Percentiles rank a stretch among this genome's conserved stretches.
These are phyloP conservation scores for Yarrowia sp. DNA, from an alignment of 805 yeast species.

Conservation along the genomic window DNA sequence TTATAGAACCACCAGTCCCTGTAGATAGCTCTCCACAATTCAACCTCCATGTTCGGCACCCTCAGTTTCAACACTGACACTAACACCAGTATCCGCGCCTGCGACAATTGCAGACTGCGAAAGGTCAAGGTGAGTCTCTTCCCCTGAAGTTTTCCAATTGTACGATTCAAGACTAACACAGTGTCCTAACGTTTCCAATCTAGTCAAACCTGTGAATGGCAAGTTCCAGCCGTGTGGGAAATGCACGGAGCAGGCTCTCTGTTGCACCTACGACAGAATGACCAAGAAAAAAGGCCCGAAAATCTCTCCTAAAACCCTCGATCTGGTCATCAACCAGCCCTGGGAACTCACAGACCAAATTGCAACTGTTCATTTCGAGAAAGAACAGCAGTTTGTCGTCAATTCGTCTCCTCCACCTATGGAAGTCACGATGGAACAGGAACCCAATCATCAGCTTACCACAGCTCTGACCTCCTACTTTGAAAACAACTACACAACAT, in stretches of 20 bases:
- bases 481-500: neutral
- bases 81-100: neutral
- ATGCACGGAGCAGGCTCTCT: neutral
- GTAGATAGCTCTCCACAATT: neutral
- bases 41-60: neutral
- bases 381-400: neutral
- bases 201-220: slow-evolving; percentile 4
- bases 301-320: neutral
- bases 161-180: no score
- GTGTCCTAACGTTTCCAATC: neutral
- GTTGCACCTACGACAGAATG: neutral
- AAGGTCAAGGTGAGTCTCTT: slow-evolving; percentile 7
- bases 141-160: no score
- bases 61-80: neutral
- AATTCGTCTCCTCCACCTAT: neutral
- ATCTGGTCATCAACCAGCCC: slow-evolving; percentile 4
- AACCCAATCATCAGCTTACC: neutral
- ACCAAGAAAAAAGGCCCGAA: neutral
- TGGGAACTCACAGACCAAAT: slow-evolving; percentile 5
- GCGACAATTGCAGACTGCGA: neutral
- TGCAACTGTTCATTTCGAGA: neutral
- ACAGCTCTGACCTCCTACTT: neutral
- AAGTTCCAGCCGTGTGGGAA: neutral
- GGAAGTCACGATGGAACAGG: neutral
- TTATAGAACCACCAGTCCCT: neutral